Evolutionary conservation across 163 green algal species (phyloP).

Genomic region (Scenedesmus sp.): DNA sequence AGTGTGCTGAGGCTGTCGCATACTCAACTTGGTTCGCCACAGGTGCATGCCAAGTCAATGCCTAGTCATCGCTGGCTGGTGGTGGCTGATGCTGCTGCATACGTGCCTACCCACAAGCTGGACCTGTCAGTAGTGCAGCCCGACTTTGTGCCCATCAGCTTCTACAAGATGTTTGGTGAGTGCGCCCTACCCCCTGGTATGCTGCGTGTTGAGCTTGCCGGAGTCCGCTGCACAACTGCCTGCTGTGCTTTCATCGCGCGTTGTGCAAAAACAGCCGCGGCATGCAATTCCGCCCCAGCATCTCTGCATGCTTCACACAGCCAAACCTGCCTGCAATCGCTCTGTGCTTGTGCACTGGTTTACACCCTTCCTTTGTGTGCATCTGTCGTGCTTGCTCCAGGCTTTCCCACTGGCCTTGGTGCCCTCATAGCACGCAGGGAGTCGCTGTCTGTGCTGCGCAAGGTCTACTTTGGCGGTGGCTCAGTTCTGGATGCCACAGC

Average conservation of each 20-base stretch:
- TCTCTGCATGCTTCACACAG: too few relatives aligned
- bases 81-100: constrained; percentile 69
- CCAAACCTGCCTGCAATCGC: not conserved
- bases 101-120: constrained; percentile 63
- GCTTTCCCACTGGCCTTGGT: constrained; percentile 65
- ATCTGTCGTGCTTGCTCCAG: not conserved
- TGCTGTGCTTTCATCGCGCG: too few relatives aligned
- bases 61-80: constrained; percentile 59
- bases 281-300: too few relatives aligned
- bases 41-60: constrained; percentile 56
- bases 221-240: too few relatives aligned
- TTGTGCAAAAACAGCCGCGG: too few relatives aligned
- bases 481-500: constrained; percentile 64
- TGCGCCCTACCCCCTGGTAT: not conserved
- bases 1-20: not conserved
- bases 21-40: not conserved
- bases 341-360: not conserved
- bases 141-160: constrained; percentile 71
- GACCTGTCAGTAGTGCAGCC: constrained; percentile 64
- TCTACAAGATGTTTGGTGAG: constrained; percentile 51
- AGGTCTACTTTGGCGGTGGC: constrained; percentile 82
- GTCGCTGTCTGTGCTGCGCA: constrained; percentile 60
- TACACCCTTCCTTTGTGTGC: not conserved
- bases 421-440: constrained; percentile 68
- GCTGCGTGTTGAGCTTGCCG: not conserved